These are phyloP conservation scores for Dichotomocladium elegans DNA, from an alignment of 371 early-diverging fungal genomes.

Conservation along the genomic window DNA sequence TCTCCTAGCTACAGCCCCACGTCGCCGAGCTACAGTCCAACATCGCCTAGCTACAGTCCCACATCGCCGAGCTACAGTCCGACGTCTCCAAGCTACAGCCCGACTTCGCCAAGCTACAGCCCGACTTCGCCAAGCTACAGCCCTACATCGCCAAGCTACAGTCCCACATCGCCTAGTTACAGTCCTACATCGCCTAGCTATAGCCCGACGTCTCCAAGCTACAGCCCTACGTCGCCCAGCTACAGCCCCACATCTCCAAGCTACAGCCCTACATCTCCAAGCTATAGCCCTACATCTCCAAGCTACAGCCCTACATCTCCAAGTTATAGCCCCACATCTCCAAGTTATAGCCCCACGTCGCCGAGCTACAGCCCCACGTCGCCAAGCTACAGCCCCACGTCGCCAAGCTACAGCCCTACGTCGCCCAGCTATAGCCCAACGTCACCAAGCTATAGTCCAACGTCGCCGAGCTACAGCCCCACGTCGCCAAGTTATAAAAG, in stretches of 20 bases:
- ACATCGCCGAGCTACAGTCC: slow-evolving; percentile 80
- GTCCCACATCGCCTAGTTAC: slow-evolving; percentile 52
- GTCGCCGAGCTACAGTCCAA: slow-evolving; percentile 66
- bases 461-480: slow-evolving; percentile 74
- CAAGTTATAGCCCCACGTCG: slow-evolving; percentile 68
- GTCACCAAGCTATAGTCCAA: slow-evolving; percentile 71
- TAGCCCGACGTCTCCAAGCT: slow-evolving; percentile 57
- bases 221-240: slow-evolving; percentile 60
- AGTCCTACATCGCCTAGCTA: slow-evolving; percentile 51
- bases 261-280: slow-evolving; percentile 66
- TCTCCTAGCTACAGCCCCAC: slow-evolving; percentile 63
- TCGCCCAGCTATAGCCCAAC: slow-evolving; percentile 55
- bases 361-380: slow-evolving; percentile 72
- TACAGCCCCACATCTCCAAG: slow-evolving; percentile 70
- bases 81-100: slow-evolving; percentile 68
- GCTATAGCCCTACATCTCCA: slow-evolving; percentile 65
- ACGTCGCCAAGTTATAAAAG: slow-evolving; percentile 56
- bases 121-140: slow-evolving; percentile 79
- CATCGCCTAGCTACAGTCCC: slow-evolving; percentile 64
- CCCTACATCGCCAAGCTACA: slow-evolving; percentile 61
- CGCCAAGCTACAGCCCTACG: slow-evolving; percentile 74
- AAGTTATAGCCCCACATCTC: slow-evolving; percentile 68
- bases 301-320: slow-evolving; percentile 60
- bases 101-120: slow-evolving; percentile 71
- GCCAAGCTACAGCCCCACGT: slow-evolving; percentile 72